Base-by-base conservation (phyloP, 192 early-diverging fungal genomes). In the Podila horticola region DNA sequence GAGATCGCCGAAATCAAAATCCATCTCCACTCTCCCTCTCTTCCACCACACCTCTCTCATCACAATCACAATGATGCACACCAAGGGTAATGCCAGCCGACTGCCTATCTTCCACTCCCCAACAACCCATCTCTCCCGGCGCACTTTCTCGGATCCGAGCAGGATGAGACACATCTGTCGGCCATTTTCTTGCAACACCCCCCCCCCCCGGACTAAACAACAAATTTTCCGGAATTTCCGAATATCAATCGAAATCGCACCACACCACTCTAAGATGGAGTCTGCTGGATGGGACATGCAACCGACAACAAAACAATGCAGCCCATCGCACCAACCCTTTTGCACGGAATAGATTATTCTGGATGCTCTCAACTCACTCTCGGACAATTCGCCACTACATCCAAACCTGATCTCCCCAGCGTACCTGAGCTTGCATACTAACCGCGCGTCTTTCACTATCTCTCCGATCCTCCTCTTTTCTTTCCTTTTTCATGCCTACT, bases 211-310 rank as follows among this genome's bases (percentile, higher is more conserved):
- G 24, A 45, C 41, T 17, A 55, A 55, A 55, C n/a, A 55, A 24
- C n/a, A n/a, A 26, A 24, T 55, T 55, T 55, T 55, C 52, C 52
- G 52, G 24, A 55, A 55, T 55, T 55, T 55, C 52, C 52, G 52
- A 55, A 55, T 24, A 55, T 45, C 52, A 24, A 26, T 26, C 52
- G 24, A 55, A 55, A n/a, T 8, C 22, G 20, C 52, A 26, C 2
- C 22, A 55, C 9, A 26, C 20, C 11, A 2, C 52, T 4, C 22
- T 1, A 8, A 55, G n/a, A 24, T 55, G 52, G 52, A 55, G 22
- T 24, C 41, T 45, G 0, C 2, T 45, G 41, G 13, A 45, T 17
- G 13, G 15, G 41, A 45, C 41, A 45, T 45, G 41, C 41, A 45
- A 45, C 41, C 8, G 24, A 55, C 52, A 24, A 6, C n/a, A 55